These are phyloP conservation scores for Boletus rubescentipes DNA, from an alignment of 768 basidiomycete species.

Conservation along the genomic window DNA sequence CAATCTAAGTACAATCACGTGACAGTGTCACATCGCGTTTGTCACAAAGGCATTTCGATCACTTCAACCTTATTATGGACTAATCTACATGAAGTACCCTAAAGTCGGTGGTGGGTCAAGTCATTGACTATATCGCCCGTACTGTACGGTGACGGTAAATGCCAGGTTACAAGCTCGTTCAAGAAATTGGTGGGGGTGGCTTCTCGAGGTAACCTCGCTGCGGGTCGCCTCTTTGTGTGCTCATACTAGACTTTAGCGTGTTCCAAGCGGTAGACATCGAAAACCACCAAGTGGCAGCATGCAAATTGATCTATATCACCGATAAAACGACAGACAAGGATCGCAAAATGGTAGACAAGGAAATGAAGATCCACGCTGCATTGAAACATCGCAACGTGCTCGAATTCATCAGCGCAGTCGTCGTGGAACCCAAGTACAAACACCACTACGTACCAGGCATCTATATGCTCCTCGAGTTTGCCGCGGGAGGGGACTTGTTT, in stretches of 20 bases:
- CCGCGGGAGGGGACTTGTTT: slow-evolving; percentile 92
- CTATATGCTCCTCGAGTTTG: slow-evolving; percentile 92
- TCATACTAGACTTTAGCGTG: slow-evolving; percentile 58
- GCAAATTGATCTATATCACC: slow-evolving; percentile 76
- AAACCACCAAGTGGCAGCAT: slow-evolving; percentile 73
- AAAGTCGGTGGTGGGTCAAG: slow-evolving; percentile 28
- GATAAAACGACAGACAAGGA: slow-evolving; percentile 62
- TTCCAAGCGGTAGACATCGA: slow-evolving; percentile 75
- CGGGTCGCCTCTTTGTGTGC: neutral
- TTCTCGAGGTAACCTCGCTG: slow-evolving; percentile 64
- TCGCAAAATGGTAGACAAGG: slow-evolving; percentile 83
- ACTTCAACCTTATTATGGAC: too few species aligned
- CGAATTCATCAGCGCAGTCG: slow-evolving; percentile 75
- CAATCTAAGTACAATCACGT: too few species aligned
- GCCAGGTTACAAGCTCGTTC: slow-evolving; percentile 66
- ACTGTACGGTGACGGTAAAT: neutral
- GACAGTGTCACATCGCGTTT: slow-evolving; percentile 23
- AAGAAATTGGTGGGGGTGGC: slow-evolving; percentile 83
- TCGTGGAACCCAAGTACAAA: slow-evolving; percentile 65
- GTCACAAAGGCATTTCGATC: slow-evolving; percentile 24
- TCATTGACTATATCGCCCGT: neutral
- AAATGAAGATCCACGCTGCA: slow-evolving; percentile 84
- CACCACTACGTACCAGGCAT: slow-evolving; percentile 70
- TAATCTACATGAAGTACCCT: slow-evolving; percentile 31
- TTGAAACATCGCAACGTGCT: slow-evolving; percentile 81